Evolutionary conservation across 805 yeast genomes (phyloP).

Genomic region (Candida cerambycidarum): DNA sequence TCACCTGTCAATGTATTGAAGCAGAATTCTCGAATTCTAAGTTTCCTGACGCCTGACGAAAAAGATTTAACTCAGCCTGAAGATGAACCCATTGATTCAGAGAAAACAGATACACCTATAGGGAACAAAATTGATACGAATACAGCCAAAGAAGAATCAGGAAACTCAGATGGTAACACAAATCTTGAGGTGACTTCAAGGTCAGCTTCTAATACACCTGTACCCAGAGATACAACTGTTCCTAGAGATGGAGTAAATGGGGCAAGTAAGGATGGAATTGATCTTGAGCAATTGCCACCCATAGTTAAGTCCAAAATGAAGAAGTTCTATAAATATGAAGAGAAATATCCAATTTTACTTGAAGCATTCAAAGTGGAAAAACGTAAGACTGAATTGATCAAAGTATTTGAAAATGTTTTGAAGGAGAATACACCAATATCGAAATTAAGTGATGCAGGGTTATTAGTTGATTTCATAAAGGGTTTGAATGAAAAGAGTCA

Average conservation of each 20-base stretch:
- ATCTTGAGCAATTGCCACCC: slow-evolving; percentile 50
- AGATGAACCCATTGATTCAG: slow-evolving; percentile 27
- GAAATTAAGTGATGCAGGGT: slow-evolving; percentile 68
- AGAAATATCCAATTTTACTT: slow-evolving; percentile 80
- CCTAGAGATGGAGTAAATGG: no score
- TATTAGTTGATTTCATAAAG: slow-evolving; percentile 66
- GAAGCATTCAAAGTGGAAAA: slow-evolving; percentile 86
- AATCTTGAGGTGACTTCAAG: not conserved
- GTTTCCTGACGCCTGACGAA: slow-evolving; percentile 48
- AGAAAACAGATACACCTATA: no score
- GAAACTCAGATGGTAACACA: no score
- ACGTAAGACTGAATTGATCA: slow-evolving; percentile 58
- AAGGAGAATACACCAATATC: slow-evolving; percentile 81
- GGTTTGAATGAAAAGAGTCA: slow-evolving; percentile 60
- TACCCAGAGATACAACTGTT: no score
- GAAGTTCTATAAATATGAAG: slow-evolving; percentile 84
- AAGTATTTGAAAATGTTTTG: slow-evolving; percentile 64
- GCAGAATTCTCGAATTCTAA: slow-evolving; percentile 32
- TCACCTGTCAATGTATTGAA: slow-evolving; percentile 32
- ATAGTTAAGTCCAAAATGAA: slow-evolving; percentile 61
- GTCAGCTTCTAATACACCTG: slow-evolving; percentile 1
- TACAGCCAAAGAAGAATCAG: not conserved
- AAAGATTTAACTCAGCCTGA: slow-evolving; percentile 47
- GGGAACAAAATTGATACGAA: no score
- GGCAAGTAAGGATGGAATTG: slow-evolving; percentile 20